Base-by-base conservation (phyloP, 768 basidiomycete genomes). In the Hypholoma sublateritium region DNA sequence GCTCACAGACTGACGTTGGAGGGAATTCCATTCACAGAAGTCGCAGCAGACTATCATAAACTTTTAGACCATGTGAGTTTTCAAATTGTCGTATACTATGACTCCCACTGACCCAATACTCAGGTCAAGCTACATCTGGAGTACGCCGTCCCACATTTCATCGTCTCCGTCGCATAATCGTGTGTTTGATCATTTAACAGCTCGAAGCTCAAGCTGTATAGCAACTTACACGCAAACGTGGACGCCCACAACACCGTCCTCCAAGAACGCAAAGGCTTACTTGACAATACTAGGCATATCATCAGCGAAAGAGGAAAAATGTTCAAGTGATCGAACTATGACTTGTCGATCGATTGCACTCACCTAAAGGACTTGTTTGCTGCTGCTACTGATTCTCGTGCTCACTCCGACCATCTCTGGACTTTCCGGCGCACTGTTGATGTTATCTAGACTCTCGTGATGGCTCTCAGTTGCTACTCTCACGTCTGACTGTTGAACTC, bases 41-140 rank as follows among this genome's bases (percentile, higher is more conserved):
- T 84, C 53, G 65, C 71, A 3, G 60, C 61, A 13, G 71, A 73
- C 28, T 84, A 78, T 57, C 58, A 59, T 11, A 76, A 76, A 62
- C 69, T 84, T 22, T 65, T 85, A 32, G 81, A 84, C 56, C 76
- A 78, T 41, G 83, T 83, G 57, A 60, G 81, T 76, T 43, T 32
- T 42, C 44, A 28, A 45, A 50, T 41, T 45, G 35, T 35, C 17
- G 11, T 36, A 12, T 17, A 25, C 44, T 32, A 34, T 41, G 43
- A 9, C 25, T 35, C 16, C 39, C 24, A 14, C 45, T 32, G 14
- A 32, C 28, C 28, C 5, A 9, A 32, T 11, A n/a, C 34, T 21
- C 58, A 80, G 79, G 74, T 73, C 1, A 84, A 84, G 62, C 70
- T 75, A 17, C 76, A 82, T 54, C 79, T 85, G 75, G 70, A 56